A percentile compares a stretch with the other conserved stretches of the same genome.
Evolutionary conservation across 2,329 filamentous ascomycete species (phyloP).

Genomic region (Ceratocystis destructans): DNA sequence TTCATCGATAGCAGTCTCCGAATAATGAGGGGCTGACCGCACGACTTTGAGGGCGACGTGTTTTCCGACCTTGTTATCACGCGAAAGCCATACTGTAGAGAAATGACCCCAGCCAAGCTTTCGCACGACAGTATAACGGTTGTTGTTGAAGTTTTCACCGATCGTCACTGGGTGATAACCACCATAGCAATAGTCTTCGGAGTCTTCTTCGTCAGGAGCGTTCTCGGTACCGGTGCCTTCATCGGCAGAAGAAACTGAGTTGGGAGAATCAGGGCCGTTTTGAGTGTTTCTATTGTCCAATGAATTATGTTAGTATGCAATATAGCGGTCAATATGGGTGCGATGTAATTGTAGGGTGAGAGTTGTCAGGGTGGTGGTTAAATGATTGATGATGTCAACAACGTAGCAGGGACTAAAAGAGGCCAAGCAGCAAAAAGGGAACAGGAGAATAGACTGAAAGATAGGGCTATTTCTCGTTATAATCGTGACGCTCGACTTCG

Average conservation of each 20-base stretch:
- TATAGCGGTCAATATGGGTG: neutral
- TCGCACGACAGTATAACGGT: slow-evolving; percentile 88
- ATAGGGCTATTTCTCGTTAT: neutral
- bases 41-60: slow-evolving; percentile 98
- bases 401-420: neutral
- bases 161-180: slow-evolving; percentile 92
- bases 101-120: slow-evolving; percentile 98
- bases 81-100: slow-evolving; percentile 79
- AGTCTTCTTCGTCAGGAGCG: slow-evolving; percentile 95
- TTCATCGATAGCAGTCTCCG: slow-evolving; percentile 95
- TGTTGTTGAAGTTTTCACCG: slow-evolving; percentile 95
- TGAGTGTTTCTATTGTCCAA: slow-evolving; percentile 16
- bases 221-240: slow-evolving; percentile 77
- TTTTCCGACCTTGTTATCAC: slow-evolving; percentile 77
- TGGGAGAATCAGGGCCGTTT: slow-evolving; percentile 49
- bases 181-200: slow-evolving; percentile 97
- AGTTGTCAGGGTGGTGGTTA: neutral
- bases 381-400: neutral
- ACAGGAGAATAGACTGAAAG: neutral
- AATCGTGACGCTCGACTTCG: neutral
- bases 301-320: neutral
- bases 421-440: neutral
- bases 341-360: neutral
- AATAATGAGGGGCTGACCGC: slow-evolving; percentile 93
- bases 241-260: slow-evolving; percentile 63